These are phyloP conservation scores for Globisporangium camurandrum DNA, from an alignment of 352 stramenopile genomes.

Conservation along the genomic window DNA sequence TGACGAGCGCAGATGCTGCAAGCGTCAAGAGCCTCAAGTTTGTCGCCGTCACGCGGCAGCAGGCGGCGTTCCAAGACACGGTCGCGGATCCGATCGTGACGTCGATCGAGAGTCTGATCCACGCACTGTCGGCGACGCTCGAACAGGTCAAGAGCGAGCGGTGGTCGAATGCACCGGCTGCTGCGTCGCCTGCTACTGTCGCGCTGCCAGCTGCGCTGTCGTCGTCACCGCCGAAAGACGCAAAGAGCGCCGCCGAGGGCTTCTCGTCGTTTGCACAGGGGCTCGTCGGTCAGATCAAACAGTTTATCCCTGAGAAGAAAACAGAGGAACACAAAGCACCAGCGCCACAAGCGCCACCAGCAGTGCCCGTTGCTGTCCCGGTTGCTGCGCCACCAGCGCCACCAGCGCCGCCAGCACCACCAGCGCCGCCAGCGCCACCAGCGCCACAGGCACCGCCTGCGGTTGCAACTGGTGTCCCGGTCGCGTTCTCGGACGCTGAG, in stretches of 20 bases:
- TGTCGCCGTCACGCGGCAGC: slow-evolving; percentile 29
- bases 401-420: not conserved
- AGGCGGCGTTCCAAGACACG: slow-evolving; percentile 37
- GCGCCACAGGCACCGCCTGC: not conserved
- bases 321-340: slow-evolving; percentile 12
- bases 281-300: slow-evolving; percentile 57
- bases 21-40: slow-evolving; percentile 71
- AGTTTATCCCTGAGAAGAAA: slow-evolving; percentile 53
- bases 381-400: slow-evolving; percentile 2
- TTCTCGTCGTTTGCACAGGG: slow-evolving; percentile 66
- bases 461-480: slow-evolving; percentile 11
- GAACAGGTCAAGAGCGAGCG: slow-evolving; percentile 47
- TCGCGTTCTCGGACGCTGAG: slow-evolving; percentile 50
- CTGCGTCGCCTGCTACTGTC: not conserved
- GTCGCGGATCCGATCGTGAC: slow-evolving; percentile 47
- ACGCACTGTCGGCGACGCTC: slow-evolving; percentile 34
- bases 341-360: slow-evolving; percentile 1
- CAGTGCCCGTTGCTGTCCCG: slow-evolving; percentile 1
- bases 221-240: slow-evolving; percentile 11
- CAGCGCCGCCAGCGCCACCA: slow-evolving; percentile 8
- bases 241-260: slow-evolving; percentile 33
- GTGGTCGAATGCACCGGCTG: slow-evolving; percentile 6
- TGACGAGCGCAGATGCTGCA: slow-evolving; percentile 17
- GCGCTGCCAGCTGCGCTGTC: not conserved
- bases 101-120: slow-evolving; percentile 53